A percentile compares a stretch with the other conserved stretches of the same genome.
Conservation (phyloP, 23 red algal species). For the Porphyridium purpureum region DNA sequence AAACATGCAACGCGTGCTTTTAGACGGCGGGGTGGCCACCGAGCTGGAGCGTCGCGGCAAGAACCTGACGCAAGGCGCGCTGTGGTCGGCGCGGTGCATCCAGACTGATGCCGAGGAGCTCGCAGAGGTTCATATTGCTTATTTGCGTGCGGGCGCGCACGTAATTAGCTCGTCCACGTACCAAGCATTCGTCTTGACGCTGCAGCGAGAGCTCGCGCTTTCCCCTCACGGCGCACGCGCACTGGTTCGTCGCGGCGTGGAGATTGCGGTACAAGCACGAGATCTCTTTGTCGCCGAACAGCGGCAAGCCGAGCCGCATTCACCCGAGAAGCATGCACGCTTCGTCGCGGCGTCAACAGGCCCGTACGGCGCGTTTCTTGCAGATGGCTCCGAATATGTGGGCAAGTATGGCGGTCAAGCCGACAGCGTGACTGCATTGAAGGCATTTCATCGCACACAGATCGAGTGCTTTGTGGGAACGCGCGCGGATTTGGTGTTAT, state of each 20-base stretch:
- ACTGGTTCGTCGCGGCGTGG: no score
- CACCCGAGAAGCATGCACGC: no score
- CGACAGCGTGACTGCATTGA: no score
- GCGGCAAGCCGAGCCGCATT: no score
- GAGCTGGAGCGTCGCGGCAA: conserved; percentile 1
- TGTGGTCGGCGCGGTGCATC: conserved; percentile 9
- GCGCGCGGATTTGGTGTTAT: no score
- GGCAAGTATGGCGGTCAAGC: conserved; percentile 7
- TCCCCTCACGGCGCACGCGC: no score
- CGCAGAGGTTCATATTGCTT: neutral
- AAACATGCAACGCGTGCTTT: neutral
- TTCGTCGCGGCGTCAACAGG: conserved; percentile 7
- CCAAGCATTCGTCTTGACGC: no score
- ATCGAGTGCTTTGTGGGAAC: no score
- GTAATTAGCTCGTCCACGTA: conserved; percentile 8
- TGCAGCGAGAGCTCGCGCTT: no score
- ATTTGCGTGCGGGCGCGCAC: conserved; percentile 5
- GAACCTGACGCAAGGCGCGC: conserved; percentile 2
- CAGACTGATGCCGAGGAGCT: conserved; percentile 2
- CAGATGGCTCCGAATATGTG: conserved; percentile 16
- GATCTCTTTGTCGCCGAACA: no score
- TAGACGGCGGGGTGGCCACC: conserved; percentile 10
- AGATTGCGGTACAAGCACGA: no score
- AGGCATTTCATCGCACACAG: no score
- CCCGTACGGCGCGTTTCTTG: conserved; percentile 10